A percentile compares a stretch with the other conserved stretches of the same genome.
Evolutionary conservation across 192 early-diverging fungal species (phyloP).

Genomic region (Phycomyces nitens): DNA sequence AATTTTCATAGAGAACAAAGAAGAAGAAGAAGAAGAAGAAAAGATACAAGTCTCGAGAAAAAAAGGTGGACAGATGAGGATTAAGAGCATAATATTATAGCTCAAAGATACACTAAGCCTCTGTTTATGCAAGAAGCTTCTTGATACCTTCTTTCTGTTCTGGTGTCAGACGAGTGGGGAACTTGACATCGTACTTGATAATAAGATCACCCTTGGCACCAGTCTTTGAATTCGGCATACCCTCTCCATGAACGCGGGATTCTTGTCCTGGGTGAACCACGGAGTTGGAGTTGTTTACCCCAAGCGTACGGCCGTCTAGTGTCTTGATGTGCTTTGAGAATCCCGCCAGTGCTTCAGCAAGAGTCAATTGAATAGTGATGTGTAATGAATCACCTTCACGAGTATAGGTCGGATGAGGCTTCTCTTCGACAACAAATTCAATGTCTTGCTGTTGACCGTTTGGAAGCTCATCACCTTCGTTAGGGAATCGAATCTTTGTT

Average conservation of each 20-base stretch:
- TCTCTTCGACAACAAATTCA: conserved; percentile 92
- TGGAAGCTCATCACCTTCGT: conserved; percentile 81
- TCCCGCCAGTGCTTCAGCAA: conserved; percentile 79
- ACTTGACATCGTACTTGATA: conserved; percentile 74
- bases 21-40: no score
- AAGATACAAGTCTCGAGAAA: no score
- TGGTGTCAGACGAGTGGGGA: conserved; percentile 66
- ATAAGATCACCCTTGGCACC: conserved; percentile 84
- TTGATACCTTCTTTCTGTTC: conserved; percentile 69
- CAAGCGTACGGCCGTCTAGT: conserved; percentile 70
- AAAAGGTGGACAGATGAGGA: no score
- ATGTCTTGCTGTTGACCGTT: conserved; percentile 82
- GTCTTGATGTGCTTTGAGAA: conserved; percentile 73
- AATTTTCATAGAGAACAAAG: no score
- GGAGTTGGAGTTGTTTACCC: conserved; percentile 47
- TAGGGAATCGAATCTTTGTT: conserved; percentile 88
- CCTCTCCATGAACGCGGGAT: conserved; percentile 72
- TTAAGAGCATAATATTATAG: neutral
- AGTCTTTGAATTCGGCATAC: conserved; percentile 94
- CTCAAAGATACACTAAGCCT: neutral
- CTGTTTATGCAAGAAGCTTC: conserved; percentile 34
- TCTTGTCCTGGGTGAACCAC: conserved; percentile 73
- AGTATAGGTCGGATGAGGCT: conserved; percentile 82
- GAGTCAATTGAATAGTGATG: conserved; percentile 58
- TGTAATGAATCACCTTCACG: conserved; percentile 85